These are phyloP conservation scores for Soucietia sequanensis DNA, from an alignment of 805 yeast species.

Conservation along the genomic window DNA sequence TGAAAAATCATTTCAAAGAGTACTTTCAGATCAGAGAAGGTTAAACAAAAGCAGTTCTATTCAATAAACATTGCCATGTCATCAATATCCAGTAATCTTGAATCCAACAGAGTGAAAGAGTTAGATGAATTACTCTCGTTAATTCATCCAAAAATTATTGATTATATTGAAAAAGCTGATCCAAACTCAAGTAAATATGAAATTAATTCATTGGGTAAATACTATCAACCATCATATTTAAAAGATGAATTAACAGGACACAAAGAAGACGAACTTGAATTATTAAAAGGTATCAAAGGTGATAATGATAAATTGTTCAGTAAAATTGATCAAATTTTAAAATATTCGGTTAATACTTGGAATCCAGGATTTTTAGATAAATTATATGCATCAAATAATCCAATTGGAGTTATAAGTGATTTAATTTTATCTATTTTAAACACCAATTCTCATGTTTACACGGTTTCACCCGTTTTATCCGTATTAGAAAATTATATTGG, in stretches of 20 bases:
- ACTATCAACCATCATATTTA: conserved; percentile 50
- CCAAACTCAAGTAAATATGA: conserved; percentile 26
- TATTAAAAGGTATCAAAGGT: conserved; percentile 29
- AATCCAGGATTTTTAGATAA: conserved; percentile 83
- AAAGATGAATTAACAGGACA: conserved; percentile 27
- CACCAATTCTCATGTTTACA: conserved; percentile 83
- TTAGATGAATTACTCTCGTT: conserved; percentile 52
- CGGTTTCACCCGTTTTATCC: conserved; percentile 79
- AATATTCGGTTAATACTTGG: conserved; percentile 81
- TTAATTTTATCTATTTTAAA: conserved; percentile 64
- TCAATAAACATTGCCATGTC: too few species aligned
- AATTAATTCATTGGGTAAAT: conserved; percentile 49
- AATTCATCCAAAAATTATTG: conserved; percentile 51
- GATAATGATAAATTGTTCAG: conserved; percentile 41
- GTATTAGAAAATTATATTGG: conserved; percentile 70
- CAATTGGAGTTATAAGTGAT: conserved; percentile 78
- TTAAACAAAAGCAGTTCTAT: too few species aligned
- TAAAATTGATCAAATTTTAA: conserved; percentile 55
- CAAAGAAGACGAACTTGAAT: conserved; percentile 31
- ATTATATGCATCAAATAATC: conserved; percentile 81
- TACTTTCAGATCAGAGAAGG: too few species aligned
- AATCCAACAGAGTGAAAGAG: conserved; percentile 53
- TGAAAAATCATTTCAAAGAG: too few species aligned
- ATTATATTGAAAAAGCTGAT: conserved; percentile 52
- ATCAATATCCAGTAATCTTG: conserved; percentile 29